Base-by-base conservation (phyloP, 1,284 basidiomycete genomes). In the Puccinia hordei region DNA sequence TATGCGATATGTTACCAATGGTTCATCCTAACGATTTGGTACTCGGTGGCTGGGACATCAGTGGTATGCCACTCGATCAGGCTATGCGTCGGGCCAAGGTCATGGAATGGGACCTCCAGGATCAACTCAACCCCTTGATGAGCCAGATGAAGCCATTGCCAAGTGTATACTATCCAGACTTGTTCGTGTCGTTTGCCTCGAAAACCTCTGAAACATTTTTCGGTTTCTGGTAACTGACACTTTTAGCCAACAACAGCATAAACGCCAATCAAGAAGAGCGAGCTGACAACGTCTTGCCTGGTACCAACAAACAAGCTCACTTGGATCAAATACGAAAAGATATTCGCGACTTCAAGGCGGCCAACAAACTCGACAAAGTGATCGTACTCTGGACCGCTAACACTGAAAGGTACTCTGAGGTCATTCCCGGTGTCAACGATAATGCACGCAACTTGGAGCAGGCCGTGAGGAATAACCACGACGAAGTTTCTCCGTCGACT, bases 11-110 rank as follows among this genome's bases (percentile, higher is more conserved):
- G 83, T 89, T 98, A 71, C 96, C 96, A 81, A 98, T 97, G 93
- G 95, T 98, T 79, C 95, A 98, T 88, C 96, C 96, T 83, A 96
- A 98, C 86, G 97, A 99, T 87, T 91, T 99, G 85, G 94, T 98
- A 82, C 90, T 82, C 80, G 93, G 95, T 81, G 97, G 96, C 46
- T 99, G 96, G 97, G 96, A 99, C 86, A 98, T 99, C 85, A 97
- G 94, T 71, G 90, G 91, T 77, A 80, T 91, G 63, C 87, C 90
- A 75, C 89, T 99, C 88, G 95, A 98, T 87, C 89, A 92, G 87
- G 94, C 97, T 41, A 98, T 98, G 94, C 88, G 89, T 82, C 93
- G 96, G 83, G 93, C 95, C 79, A 89, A 95, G 87, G 96, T 99
- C 78, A 90, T 99, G 82, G 93, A 98, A 87, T 98, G 92, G 85